phyloP scores from a whole-genome alignment of 345 rosid species.

The Physaria fendleri region DNA sequence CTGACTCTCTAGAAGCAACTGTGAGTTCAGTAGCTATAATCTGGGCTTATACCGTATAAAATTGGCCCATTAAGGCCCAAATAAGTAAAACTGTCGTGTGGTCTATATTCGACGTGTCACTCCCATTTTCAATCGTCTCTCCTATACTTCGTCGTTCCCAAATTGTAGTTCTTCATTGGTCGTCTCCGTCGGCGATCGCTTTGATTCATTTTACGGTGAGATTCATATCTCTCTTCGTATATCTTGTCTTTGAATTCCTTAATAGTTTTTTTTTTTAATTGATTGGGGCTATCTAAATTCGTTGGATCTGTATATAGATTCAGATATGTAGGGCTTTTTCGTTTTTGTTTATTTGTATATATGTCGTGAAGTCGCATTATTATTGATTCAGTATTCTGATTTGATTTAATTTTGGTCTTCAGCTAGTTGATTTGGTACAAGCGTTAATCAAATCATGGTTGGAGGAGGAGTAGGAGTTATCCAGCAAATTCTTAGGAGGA shows the following conservation, averaged over 20 bases:
- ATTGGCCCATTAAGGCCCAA: no score
- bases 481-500: slow-evolving; percentile 83
- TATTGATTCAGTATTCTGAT: background rate
- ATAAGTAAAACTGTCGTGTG: no score
- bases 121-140: no score
- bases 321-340: slow-evolving; percentile 21
- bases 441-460: slow-evolving; percentile 60
- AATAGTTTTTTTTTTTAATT: slow-evolving; percentile 2
- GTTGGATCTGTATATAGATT: slow-evolving; percentile 24
- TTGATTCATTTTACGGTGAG: no score
- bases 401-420: slow-evolving; percentile 10
- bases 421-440: slow-evolving; percentile 34
- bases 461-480: slow-evolving; percentile 88
- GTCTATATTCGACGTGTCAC: no score
- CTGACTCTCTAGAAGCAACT: no score
- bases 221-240: background rate
- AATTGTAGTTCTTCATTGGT: no score
- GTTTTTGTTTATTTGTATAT: background rate
- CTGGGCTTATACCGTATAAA: no score
- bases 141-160: no score
- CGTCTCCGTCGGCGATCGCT: no score
- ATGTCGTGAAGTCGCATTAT: background rate
- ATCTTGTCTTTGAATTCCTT: background rate
- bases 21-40: no score
- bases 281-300: background rate